Base-by-base conservation (phyloP, 441 rosid genomes). In the Isatis lusitanica region DNA sequence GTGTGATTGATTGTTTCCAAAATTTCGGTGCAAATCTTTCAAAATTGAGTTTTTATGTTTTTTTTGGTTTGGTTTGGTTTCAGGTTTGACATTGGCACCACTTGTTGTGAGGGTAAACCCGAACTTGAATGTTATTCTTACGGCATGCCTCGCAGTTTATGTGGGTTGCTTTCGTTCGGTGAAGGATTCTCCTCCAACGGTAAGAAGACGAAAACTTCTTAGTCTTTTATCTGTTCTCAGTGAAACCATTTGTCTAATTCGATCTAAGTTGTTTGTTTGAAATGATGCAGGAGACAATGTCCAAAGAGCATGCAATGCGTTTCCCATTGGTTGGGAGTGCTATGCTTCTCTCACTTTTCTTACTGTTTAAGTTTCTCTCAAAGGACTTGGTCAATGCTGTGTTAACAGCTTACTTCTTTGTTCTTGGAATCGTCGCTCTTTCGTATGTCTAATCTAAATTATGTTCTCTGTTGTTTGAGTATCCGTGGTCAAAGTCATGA, bases 271-370 rank as follows among this genome's bases (percentile, higher is more conserved):
- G 50, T 69, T 17, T 38, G 24, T 73, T 74, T 71, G 63, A 38
- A 52, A 59, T 39, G 40, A 62, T 81, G 80, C 87, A 94, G 99
- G 98, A 95, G 83, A 91, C 97, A 0, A 91, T 95, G 99, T 95
- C 98, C 10, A 91, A 88, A 26, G 97, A 95, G 50, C 99, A 95
- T 80, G 99, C 99, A 9, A 95, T 95, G 98, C 97, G 98, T 71
- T 93, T 95, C 76, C 99, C 99, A 1, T 87, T 95, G 75, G 90
- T 95, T 57, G 99, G 99, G 70, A 95, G 99, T 83, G 98, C 99
- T 17, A 86, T 95, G 98, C 82, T 95, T 82, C 65, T 95, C 43
- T 95, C 99, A 4, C 85, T 95, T 71, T 92, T 95, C 86, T 83
- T 95, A 68, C 88, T 95, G 72, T 93, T 95, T 89, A 95, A 93